A percentile compares a stretch with the other conserved stretches of the same genome.
These are phyloP conservation scores for Arthrobotrys pseudoclavata DNA, from an alignment of 2,329 filamentous ascomycete genomes.

Conservation along the genomic window DNA sequence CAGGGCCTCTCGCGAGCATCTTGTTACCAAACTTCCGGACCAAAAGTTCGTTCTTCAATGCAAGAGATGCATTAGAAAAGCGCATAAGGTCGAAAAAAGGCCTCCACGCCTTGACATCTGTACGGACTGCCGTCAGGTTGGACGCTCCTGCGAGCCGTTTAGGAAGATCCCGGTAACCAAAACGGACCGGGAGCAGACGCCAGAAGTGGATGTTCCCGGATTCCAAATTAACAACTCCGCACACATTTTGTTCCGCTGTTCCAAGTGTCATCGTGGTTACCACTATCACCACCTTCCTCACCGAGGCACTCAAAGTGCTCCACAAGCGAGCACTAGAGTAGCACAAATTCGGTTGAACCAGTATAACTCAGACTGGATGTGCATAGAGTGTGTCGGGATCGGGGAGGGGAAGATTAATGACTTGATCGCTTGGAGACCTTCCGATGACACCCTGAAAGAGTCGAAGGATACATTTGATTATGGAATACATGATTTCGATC, in stretches of 20 bases:
- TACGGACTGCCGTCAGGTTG: constrained; percentile 76
- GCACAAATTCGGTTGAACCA: constrained; percentile 73
- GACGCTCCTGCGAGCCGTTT: constrained; percentile 80
- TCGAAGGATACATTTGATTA: constrained; percentile 68
- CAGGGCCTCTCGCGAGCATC: constrained; percentile 81
- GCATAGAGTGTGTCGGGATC: constrained; percentile 79
- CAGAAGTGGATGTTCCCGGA: constrained; percentile 69
- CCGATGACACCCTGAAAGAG: constrained; percentile 72
- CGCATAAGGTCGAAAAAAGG: constrained; percentile 76
- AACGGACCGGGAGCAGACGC: constrained; percentile 43
- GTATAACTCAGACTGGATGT: constrained; percentile 82
- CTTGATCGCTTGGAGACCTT: constrained; percentile 90
- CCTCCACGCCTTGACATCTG: constrained; percentile 81
- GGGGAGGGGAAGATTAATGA: constrained; percentile 76
- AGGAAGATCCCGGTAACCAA: constrained; percentile 78
- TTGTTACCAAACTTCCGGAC: constrained; percentile 85
- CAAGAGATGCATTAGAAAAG: constrained; percentile 80
- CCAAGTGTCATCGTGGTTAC: constrained; percentile 80
- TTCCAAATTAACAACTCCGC: constrained; percentile 79
- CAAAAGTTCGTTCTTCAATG: constrained; percentile 90
- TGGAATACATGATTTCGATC: constrained; percentile 70
- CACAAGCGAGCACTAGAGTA: constrained; percentile 68
- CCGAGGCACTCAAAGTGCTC: constrained; percentile 65
- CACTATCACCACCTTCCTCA: constrained; percentile 85
- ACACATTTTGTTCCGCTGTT: constrained; percentile 87